A percentile compares a stretch with the other conserved stretches of the same genome.
phyloP scores from a whole-genome alignment of 169 alveolate species.

The Plasmodium billcollinsi region DNA sequence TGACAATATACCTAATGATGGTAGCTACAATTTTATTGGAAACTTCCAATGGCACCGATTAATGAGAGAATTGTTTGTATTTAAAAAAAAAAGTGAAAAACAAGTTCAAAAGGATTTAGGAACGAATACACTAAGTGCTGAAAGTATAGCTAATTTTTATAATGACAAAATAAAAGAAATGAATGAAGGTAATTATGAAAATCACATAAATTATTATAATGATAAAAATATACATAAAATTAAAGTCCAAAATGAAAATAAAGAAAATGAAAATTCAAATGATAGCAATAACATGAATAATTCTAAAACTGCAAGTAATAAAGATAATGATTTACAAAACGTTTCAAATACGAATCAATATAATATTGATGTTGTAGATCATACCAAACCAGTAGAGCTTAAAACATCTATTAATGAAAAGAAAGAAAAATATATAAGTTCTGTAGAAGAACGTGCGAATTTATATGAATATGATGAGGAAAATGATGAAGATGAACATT shows the following conservation, averaged over 20 bases:
- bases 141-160: conserved; percentile 39
- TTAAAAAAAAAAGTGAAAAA: conserved; percentile 40
- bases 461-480: conserved; percentile 28
- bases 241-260: not conserved
- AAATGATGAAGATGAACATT: conserved; percentile 8
- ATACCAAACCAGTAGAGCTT: not conserved
- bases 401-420: no score
- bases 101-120: conserved; percentile 9
- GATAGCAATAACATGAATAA: not conserved
- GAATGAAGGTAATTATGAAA: not conserved
- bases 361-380: not conserved
- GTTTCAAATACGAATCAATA: not conserved
- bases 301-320: not conserved
- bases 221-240: conserved; percentile 1
- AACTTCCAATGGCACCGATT: conserved; percentile 57
- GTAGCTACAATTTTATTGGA: not conserved
- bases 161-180: conserved; percentile 23
- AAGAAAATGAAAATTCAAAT: not conserved
- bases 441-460: not conserved
- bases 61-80: conserved; percentile 51
- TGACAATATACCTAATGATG: conserved; percentile 57
- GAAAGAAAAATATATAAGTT: not conserved
- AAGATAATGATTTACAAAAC: no score
- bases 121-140: not conserved
- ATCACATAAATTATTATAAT: not conserved